Conservation (phyloP, 495 filamentous ascomycete species). For the Trichodelitschia bisporula region DNA sequence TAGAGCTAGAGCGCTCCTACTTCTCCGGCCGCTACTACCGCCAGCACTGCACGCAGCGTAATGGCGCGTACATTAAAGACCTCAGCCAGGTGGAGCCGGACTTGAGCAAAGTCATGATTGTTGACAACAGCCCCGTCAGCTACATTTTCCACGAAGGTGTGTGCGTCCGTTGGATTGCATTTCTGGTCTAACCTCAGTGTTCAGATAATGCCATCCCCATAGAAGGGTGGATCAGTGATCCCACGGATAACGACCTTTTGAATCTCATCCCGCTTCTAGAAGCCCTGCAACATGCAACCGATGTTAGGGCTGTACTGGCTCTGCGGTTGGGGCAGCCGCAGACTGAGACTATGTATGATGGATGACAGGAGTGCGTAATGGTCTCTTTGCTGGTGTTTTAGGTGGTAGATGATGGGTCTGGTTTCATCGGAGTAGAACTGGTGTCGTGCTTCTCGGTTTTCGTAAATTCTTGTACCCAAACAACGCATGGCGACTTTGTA, state of each 20-base stretch:
- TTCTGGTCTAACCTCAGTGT: too few relatives aligned
- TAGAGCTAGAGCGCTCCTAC: constrained; percentile 89
- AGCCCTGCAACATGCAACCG: constrained; percentile 83
- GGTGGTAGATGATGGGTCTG: too few relatives aligned
- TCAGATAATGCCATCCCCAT: constrained; percentile 86
- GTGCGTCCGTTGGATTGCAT: too few relatives aligned
- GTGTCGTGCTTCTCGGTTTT: too few relatives aligned
- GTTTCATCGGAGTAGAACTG: too few relatives aligned
- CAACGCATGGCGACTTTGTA: too few relatives aligned
- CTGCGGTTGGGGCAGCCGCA: constrained; percentile 60
- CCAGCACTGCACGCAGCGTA: constrained; percentile 86
- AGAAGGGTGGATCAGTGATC: constrained; percentile 81
- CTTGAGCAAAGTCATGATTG: constrained; percentile 88
- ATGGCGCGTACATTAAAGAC: constrained; percentile 95
- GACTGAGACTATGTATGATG: too few relatives aligned
- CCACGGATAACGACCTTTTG: constrained; percentile 71
- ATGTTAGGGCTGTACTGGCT: constrained; percentile 73
- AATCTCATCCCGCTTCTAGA: constrained; percentile 87
- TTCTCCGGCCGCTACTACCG: constrained; percentile 81
- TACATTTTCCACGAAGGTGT: constrained; percentile 97
- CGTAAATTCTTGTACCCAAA: too few relatives aligned
- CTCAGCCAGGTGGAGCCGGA: constrained; percentile 88
- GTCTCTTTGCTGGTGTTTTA: too few relatives aligned
- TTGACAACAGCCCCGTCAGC: constrained; percentile 94
- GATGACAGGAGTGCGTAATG: too few relatives aligned